A percentile compares a stretch with the other conserved stretches of the same genome.
These are phyloP conservation scores for Arthrobotrys conoides DNA, from an alignment of 2,329 filamentous ascomycete species.

Conservation along the genomic window DNA sequence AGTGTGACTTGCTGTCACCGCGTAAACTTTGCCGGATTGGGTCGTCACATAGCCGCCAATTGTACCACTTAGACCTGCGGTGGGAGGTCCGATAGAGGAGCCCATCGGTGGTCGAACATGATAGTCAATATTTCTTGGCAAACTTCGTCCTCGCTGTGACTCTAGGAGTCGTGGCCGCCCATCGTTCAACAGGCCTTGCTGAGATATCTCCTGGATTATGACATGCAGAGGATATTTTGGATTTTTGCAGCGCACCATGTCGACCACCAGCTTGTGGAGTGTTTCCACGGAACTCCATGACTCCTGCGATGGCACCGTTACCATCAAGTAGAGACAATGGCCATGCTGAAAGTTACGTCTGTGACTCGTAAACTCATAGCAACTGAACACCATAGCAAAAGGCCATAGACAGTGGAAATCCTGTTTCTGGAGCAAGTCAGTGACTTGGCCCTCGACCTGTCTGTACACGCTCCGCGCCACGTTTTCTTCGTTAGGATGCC, in stretches of 20 bases:
- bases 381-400: slow-evolving; percentile 51
- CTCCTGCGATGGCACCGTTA: slow-evolving; percentile 36
- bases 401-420: slow-evolving; percentile 39
- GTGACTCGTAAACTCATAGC: slow-evolving; percentile 58
- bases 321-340: slow-evolving; percentile 56
- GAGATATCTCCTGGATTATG: slow-evolving; percentile 46
- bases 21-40: slow-evolving; percentile 33
- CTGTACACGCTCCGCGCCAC: slow-evolving; percentile 35
- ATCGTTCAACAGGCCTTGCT: slow-evolving; percentile 3
- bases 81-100: slow-evolving; percentile 37
- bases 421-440: slow-evolving; percentile 22
- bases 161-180: slow-evolving; percentile 34
- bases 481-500: slow-evolving; percentile 35
- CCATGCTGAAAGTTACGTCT: slow-evolving; percentile 54
- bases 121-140: slow-evolving; percentile 47
- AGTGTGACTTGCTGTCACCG: slow-evolving; percentile 45
- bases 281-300: slow-evolving; percentile 1
- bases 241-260: slow-evolving; percentile 19
- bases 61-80: slow-evolving; percentile 35
- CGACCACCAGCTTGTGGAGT: slow-evolving; percentile 15
- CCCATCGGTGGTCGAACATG: slow-evolving; percentile 46
- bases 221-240: slow-evolving; percentile 28
- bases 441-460: slow-evolving; percentile 5
- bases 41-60: slow-evolving; percentile 55
- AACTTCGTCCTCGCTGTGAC: slow-evolving; percentile 32